Percentiles rank a stretch among this genome's conserved stretches.
Conservation (phyloP, 2,329 filamentous ascomycete genomes). For the Blumeriella jaapii region DNA sequence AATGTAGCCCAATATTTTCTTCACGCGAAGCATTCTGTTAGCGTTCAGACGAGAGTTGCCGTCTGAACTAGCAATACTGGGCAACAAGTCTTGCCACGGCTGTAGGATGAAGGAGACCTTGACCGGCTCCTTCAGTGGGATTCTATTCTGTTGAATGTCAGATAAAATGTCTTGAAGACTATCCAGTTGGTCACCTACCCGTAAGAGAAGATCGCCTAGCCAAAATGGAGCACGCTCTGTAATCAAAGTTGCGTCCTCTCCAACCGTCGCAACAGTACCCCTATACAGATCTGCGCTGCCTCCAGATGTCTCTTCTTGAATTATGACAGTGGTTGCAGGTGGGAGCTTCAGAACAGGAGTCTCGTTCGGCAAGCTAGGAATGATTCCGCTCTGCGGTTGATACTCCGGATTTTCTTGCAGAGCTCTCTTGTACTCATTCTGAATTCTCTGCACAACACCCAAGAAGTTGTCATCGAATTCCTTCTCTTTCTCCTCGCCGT, state of each 20-base stretch:
- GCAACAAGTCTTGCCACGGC: conserved; percentile 65
- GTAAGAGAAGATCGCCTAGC: conserved; percentile 78
- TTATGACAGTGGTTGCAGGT: conserved; percentile 52
- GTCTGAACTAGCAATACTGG: conserved; percentile 62
- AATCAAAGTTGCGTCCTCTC: conserved; percentile 67
- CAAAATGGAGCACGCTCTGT: conserved; percentile 83
- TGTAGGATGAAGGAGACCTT: conserved; percentile 93
- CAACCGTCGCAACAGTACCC: conserved; percentile 71
- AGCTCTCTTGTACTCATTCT: conserved; percentile 60
- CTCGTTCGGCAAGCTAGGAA: conserved; percentile 59
- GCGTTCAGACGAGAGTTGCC: conserved; percentile 86
- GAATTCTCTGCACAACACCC: conserved; percentile 62
- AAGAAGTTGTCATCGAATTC: conserved; percentile 65
- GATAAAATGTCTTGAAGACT: not conserved
- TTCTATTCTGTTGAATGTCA: conserved; percentile 49
- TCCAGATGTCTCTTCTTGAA: conserved; percentile 57
- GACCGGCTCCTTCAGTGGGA: conserved; percentile 78
- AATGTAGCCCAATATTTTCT: conserved; percentile 87
- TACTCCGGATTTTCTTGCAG: conserved; percentile 42
- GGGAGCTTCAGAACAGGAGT: conserved; percentile 68
- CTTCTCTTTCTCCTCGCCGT: conserved; percentile 50
- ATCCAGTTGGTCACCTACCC: conserved; percentile 35
- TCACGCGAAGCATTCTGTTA: conserved; percentile 89
- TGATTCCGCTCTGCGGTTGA: conserved; percentile 49
- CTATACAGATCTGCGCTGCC: conserved; percentile 79